These are phyloP conservation scores for Apiotrichum akiyoshidainum DNA, from an alignment of 1,284 basidiomycete genomes.

Conservation along the genomic window DNA sequence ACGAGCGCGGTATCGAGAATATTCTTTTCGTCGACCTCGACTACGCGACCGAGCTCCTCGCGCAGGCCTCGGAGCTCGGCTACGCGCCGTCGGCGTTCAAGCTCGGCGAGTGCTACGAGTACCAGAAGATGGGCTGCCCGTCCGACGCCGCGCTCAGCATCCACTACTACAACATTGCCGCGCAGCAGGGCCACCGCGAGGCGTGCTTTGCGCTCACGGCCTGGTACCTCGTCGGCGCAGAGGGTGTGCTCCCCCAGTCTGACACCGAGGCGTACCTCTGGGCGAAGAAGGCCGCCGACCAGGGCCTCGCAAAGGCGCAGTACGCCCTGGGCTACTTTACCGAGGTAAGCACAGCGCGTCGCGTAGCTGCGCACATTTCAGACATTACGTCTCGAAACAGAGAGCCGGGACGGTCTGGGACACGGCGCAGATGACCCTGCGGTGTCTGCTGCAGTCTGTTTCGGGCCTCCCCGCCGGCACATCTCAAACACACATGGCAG, in stretches of 20 bases:
- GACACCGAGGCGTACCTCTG: slow-evolving; percentile 96
- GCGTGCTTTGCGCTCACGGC: slow-evolving; percentile 97
- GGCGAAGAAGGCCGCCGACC: slow-evolving; percentile 86
- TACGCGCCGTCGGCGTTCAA: slow-evolving; percentile 96
- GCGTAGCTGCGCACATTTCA: too few relatives aligned
- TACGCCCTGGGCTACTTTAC: slow-evolving; percentile 97
- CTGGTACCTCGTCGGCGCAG: slow-evolving; percentile 98
- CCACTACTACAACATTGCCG: slow-evolving; percentile 99
- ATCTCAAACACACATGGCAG: not conserved
- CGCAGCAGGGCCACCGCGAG: slow-evolving; percentile 93
- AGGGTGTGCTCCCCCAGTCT: slow-evolving; percentile 93
- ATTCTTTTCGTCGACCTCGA: slow-evolving; percentile 95
- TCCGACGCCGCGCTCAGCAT: slow-evolving; percentile 94
- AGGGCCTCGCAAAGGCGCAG: slow-evolving; percentile 86
- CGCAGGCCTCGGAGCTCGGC: slow-evolving; percentile 90
- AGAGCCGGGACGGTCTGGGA: too few relatives aligned
- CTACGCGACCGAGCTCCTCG: slow-evolving; percentile 89
- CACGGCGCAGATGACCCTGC: too few relatives aligned
- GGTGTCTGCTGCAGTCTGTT: too few relatives aligned
- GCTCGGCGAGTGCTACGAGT: slow-evolving; percentile 97
- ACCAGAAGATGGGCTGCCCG: slow-evolving; percentile 98
- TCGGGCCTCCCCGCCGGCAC: too few relatives aligned
- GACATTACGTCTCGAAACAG: too few relatives aligned
- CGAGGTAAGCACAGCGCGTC: slow-evolving; percentile 56
- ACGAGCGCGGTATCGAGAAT: slow-evolving; percentile 93